Conservation (phyloP, 345 rosid genomes). For the Punica granatum region DNA sequence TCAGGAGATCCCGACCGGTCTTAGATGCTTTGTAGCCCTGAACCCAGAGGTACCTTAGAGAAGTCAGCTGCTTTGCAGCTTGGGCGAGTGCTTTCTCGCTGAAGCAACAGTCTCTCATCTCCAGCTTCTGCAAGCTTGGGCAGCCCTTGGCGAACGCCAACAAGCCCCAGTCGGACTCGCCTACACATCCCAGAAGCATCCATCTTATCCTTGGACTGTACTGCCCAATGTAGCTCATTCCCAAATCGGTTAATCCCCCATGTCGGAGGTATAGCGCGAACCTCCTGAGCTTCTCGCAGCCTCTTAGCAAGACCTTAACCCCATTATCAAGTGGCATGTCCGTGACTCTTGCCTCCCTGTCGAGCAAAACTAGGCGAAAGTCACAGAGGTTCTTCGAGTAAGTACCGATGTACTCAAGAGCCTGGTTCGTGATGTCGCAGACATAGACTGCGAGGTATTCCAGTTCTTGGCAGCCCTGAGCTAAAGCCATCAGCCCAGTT, state of each 20-base stretch:
- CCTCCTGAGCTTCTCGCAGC: constrained; percentile 73
- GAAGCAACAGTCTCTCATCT: constrained; percentile 93
- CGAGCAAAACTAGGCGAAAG: constrained; percentile 88
- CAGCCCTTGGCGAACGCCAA: constrained; percentile 77
- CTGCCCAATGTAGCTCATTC: constrained; percentile 64
- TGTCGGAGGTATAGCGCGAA: constrained; percentile 75
- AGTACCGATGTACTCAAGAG: constrained; percentile 58
- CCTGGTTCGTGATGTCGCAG: constrained; percentile 70
- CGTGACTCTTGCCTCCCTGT: constrained; percentile 58
- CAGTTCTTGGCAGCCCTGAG: constrained; percentile 77
- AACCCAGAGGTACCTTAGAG: constrained; percentile 93
- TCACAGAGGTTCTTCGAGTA: constrained; percentile 65
- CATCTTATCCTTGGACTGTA: constrained; percentile 76
- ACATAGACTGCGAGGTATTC: constrained; percentile 84
- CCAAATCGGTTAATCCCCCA: constrained; percentile 75
- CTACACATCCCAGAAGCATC: constrained; percentile 89
- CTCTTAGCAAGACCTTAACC: constrained; percentile 66
- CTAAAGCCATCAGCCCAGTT: constrained; percentile 71
- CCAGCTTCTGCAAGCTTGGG: constrained; percentile 83
- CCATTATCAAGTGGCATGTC: constrained; percentile 92
- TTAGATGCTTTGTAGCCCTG: constrained; percentile 70
- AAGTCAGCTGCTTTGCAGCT: constrained; percentile 50
- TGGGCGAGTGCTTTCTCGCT: constrained; percentile 75
- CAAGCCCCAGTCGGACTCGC: constrained; percentile 69
- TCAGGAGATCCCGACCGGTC: constrained; percentile 45